A percentile compares a stretch with the other conserved stretches of the same genome.
Conservation (phyloP, 2,329 filamentous ascomycete species). For the Aspergillus ibericus region DNA sequence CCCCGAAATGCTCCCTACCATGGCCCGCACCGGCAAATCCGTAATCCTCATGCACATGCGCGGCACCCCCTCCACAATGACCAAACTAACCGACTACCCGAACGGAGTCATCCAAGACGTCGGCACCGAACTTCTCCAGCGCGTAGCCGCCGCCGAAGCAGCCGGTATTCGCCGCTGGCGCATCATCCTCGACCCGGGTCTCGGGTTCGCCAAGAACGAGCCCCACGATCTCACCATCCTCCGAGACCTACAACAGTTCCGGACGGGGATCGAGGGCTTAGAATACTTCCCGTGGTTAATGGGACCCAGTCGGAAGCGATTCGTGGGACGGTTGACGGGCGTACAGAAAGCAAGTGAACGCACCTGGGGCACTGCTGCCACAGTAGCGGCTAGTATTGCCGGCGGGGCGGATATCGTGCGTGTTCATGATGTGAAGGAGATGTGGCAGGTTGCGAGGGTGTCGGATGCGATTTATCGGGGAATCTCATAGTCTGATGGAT, state of each 20-base stretch:
- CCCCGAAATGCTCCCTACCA: slow-evolving; percentile 74
- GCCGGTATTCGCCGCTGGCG: slow-evolving; percentile 90
- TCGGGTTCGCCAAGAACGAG: slow-evolving; percentile 87
- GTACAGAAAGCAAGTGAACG: slow-evolving; percentile 69
- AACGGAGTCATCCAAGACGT: slow-evolving; percentile 66
- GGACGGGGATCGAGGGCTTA: slow-evolving; percentile 36
- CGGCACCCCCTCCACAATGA: slow-evolving; percentile 82
- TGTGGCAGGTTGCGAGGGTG: slow-evolving; percentile 81
- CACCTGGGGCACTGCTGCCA: slow-evolving; percentile 82
- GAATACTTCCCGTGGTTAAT: slow-evolving; percentile 81
- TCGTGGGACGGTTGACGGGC: slow-evolving; percentile 80
- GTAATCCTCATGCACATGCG: slow-evolving; percentile 93
- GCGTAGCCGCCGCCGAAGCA: slow-evolving; percentile 72
- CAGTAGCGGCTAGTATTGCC: slow-evolving; percentile 79
- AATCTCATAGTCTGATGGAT: slow-evolving; percentile 7
- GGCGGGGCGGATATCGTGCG: slow-evolving; percentile 89
- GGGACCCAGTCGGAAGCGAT: slow-evolving; percentile 84
- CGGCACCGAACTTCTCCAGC: slow-evolving; percentile 65
- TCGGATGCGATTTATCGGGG: slow-evolving; percentile 85
- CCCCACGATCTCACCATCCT: slow-evolving; percentile 81
- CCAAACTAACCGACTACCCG: slow-evolving; percentile 65
- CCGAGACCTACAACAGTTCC: slow-evolving; percentile 63
- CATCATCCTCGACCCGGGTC: slow-evolving; percentile 88
- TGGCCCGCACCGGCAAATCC: slow-evolving; percentile 74
- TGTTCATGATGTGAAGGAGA: slow-evolving; percentile 87